Conservation (phyloP, 2,329 filamentous ascomycete genomes). For the Dactylellina leptospora region DNA sequence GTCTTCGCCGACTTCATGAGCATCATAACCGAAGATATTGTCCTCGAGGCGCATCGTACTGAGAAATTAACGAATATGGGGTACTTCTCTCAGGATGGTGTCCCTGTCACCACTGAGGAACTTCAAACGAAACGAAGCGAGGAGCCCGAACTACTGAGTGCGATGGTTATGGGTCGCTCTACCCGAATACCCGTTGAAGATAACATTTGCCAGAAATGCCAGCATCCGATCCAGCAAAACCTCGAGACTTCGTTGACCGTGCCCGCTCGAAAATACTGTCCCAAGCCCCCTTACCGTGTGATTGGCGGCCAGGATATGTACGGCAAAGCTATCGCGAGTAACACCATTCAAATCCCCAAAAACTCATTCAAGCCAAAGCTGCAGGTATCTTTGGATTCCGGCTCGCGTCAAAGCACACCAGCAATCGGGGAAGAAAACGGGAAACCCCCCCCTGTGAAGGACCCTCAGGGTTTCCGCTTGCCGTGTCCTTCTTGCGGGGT, state of each 20-base stretch:
- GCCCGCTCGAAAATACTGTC: constrained; percentile 33
- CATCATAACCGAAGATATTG: constrained; percentile 50
- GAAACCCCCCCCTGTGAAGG: constrained; percentile 38
- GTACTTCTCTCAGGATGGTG: constrained; percentile 46
- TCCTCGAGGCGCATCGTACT: constrained; percentile 48
- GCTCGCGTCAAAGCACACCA: constrained; percentile 31
- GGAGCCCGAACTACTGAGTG: constrained; percentile 39
- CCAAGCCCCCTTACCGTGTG: constrained; percentile 31
- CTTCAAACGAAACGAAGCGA: constrained; percentile 40
- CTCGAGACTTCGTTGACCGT: constrained; percentile 30
- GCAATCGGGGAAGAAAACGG: constrained; percentile 39
- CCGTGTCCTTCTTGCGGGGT: constrained; percentile 32
- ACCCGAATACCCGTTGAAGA: constrained; percentile 42
- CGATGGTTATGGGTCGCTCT: constrained; percentile 45
- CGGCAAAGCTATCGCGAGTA: constrained; percentile 32
- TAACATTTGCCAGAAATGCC: constrained; percentile 45
- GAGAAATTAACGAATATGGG: constrained; percentile 51
- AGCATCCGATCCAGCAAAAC: constrained; percentile 42
- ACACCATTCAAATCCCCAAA: constrained; percentile 41
- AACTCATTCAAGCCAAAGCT: constrained; percentile 31
- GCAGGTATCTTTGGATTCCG: constrained; percentile 3
- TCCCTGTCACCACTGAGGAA: constrained; percentile 38
- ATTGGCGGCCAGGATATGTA: constrained; percentile 44
- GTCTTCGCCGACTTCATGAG: constrained; percentile 44
- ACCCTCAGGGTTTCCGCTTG: constrained; percentile 30